These are phyloP conservation scores for Conringia planisiliqua DNA, from an alignment of 345 rosid species.

Conservation along the genomic window DNA sequence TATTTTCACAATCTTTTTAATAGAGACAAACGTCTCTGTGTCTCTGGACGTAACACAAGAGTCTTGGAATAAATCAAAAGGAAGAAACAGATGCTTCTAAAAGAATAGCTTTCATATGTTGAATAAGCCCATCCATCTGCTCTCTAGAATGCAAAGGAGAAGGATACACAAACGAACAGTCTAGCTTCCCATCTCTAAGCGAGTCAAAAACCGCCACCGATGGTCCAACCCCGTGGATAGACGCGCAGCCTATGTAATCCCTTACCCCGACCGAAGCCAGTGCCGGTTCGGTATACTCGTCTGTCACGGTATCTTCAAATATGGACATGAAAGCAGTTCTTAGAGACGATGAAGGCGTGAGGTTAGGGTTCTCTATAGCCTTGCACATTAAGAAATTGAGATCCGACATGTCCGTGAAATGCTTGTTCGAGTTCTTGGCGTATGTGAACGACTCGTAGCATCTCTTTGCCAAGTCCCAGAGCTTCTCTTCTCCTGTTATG, in stretches of 20 bases:
- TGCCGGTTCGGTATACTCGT: slow-evolving; percentile 24
- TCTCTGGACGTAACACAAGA: background rate
- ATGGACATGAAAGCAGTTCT: slow-evolving; percentile 66
- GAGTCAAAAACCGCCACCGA: slow-evolving; percentile 63
- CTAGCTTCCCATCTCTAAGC: slow-evolving; percentile 54
- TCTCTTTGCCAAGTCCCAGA: slow-evolving; percentile 69
- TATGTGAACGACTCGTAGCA: slow-evolving; percentile 43
- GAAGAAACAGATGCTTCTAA: slow-evolving; percentile 29
- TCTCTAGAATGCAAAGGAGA: slow-evolving; percentile 77
- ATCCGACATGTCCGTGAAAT: slow-evolving; percentile 72
- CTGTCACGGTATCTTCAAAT: slow-evolving; percentile 60
- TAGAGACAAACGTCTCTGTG: background rate
- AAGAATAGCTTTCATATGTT: slow-evolving; percentile 53
- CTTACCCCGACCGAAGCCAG: slow-evolving; percentile 38
- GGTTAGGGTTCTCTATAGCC: slow-evolving; percentile 74
- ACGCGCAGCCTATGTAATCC: slow-evolving; percentile 63
- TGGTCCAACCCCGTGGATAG: slow-evolving; percentile 74
- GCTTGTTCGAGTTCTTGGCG: slow-evolving; percentile 61
- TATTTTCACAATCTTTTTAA: background rate
- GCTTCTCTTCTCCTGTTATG: slow-evolving; percentile 42
- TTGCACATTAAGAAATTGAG: slow-evolving; percentile 75
- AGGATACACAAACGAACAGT: slow-evolving; percentile 68
- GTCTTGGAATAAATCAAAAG: slow-evolving; percentile 1
- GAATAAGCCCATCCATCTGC: slow-evolving; percentile 54
- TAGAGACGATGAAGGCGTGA: slow-evolving; percentile 63